phyloP scores from a whole-genome alignment of 192 early-diverging fungal genomes.

The Backusella westeae region DNA sequence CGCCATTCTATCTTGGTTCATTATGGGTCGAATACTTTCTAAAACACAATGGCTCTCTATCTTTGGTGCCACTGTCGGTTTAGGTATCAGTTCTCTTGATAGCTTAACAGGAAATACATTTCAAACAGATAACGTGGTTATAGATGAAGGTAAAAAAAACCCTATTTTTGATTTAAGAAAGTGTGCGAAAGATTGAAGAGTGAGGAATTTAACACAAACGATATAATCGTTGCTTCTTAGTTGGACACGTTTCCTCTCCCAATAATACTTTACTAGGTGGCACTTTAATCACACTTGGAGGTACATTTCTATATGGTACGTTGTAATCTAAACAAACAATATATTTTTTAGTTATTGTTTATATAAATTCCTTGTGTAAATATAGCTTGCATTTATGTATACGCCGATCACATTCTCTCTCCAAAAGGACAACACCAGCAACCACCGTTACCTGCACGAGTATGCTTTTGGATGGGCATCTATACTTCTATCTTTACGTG shows the following conservation, averaged over 20 bases:
- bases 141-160: not conserved
- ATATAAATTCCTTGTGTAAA: not conserved
- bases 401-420: slow-evolving; percentile 50
- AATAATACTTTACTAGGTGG: slow-evolving; percentile 39
- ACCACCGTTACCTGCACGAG: slow-evolving; percentile 47
- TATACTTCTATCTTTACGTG: slow-evolving; percentile 41
- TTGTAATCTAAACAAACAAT: slow-evolving; percentile 1
- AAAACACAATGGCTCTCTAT: slow-evolving; percentile 52
- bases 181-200: not conserved
- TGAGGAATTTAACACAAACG: not conserved
- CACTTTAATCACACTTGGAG: slow-evolving; percentile 45
- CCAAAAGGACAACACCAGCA: slow-evolving; percentile 24
- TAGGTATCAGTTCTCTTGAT: slow-evolving; percentile 51
- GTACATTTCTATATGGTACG: slow-evolving; percentile 50
- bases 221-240: not conserved
- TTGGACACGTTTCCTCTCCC: slow-evolving; percentile 14
- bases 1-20: slow-evolving; percentile 53
- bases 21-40: slow-evolving; percentile 45
- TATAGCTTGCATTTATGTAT: slow-evolving; percentile 55
- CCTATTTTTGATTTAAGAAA: not conserved
- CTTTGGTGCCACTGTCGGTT: slow-evolving; percentile 49
- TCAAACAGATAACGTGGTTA: not conserved
- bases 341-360: not conserved
- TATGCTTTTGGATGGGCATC: slow-evolving; percentile 49
- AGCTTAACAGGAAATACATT: not conserved